Base-by-base conservation (phyloP, 2,329 filamentous ascomycete species). In the Colletotrichum lini region DNA sequence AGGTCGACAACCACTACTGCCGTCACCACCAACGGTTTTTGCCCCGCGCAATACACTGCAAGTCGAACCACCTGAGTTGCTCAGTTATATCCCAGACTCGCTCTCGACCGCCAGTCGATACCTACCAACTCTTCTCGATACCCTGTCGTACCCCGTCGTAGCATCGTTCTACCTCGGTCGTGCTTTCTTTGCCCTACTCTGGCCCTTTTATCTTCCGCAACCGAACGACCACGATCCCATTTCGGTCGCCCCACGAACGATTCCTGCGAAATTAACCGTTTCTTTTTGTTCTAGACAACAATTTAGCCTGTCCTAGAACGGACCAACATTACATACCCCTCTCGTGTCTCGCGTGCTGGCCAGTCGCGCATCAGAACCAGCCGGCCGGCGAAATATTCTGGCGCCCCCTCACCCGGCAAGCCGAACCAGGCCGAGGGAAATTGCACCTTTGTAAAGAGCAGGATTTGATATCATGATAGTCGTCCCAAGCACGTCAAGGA, bases 381-480 rank as follows among this genome's bases (percentile, higher is more conserved):
- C 42, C 56, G 42, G 12, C 45, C 44, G 44, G 57, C 57, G 59
- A 69, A 21, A 21, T 54, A 53, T 30, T 30, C 30, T 30, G 30
- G 30, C 30, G 30, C 2, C 61, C 30, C 60, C 49, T 53, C 40
- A 16, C 64, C 42, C 47, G 52, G 26, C 58, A 67, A 57, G 58
- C 54, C 63, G 62, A 71, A 18, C 9, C 9, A 60, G 68, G 35
- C 67, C 42, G 42, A 73, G 71, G 68, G 59, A 71, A 18, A 42
- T 26, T 53, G 62, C 61, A 45, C 44, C 26, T 56, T 38, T 21
- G 53, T 56, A 30, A 71, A 26, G 21, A 52, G 15, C 35, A 47
- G n/a, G 35, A 53, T 53, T 60, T 52, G 61, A 62, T 62, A 67
- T 21, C 42, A 73, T 72, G 71, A 72, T 21, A 60, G 45, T 60